A percentile compares a stretch with the other conserved stretches of the same genome.
Conservation (phyloP, 2,329 filamentous ascomycete genomes). For the Emergomyces africanus region DNA sequence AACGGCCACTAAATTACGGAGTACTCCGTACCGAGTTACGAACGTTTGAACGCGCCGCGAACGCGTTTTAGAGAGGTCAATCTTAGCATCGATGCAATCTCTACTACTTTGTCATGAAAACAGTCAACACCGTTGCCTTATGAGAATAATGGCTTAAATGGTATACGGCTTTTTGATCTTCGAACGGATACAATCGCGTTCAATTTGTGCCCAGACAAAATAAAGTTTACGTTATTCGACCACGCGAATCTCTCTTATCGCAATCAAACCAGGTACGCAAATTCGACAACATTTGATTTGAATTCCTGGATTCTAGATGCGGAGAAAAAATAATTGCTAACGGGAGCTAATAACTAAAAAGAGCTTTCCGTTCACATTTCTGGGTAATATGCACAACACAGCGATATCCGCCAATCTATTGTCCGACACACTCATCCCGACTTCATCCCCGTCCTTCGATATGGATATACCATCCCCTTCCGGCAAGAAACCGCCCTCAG, state of each 20-base stretch:
- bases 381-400: slow-evolving; percentile 3
- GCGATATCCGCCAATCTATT: slow-evolving; percentile 5
- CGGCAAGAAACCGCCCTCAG: slow-evolving; percentile 24
- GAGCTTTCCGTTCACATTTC: not conserved
- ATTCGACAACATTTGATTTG: not conserved
- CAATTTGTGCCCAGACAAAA: not conserved
- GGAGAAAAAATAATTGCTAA: not conserved
- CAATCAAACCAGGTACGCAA: not conserved
- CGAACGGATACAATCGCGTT: not conserved
- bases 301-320: not conserved
- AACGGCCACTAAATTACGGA: too few species aligned
- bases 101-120: too few species aligned
- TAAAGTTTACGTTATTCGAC: not conserved
- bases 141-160: not conserved
- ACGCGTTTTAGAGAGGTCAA: not conserved
- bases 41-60: not conserved
- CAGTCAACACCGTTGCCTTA: not conserved
- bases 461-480: slow-evolving; percentile 14
- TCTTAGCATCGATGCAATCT: too few species aligned
- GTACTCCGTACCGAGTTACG: too few species aligned
- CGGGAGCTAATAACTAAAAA: not conserved
- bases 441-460: slow-evolving; percentile 12
- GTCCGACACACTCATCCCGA: slow-evolving; percentile 15
- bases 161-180: not conserved
- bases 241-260: not conserved